phyloP scores from a whole-genome alignment of 2,329 filamentous ascomycete genomes.

The Kalaharituber pfeilii region DNA sequence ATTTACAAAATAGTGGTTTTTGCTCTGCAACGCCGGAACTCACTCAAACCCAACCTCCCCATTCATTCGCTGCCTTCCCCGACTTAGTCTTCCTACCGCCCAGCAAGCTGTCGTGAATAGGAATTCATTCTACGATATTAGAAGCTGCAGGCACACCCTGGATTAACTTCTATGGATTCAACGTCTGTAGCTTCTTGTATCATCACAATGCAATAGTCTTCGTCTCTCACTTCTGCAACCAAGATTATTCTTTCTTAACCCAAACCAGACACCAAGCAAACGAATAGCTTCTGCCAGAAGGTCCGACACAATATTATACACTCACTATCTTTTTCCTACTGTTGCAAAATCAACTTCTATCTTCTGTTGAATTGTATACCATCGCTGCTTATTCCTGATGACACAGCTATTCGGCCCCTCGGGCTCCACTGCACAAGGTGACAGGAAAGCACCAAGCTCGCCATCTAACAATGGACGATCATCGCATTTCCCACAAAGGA shows the following conservation, averaged over 20 bases:
- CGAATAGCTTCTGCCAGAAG: background rate
- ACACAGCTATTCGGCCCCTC: constrained; percentile 20
- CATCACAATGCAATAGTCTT: background rate
- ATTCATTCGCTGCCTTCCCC: background rate
- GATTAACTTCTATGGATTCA: background rate
- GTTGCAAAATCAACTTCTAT: background rate
- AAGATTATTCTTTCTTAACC: background rate
- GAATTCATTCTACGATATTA: background rate
- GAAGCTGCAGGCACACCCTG: background rate
- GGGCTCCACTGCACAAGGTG: constrained; percentile 10
- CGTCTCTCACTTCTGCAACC: background rate
- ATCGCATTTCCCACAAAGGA: constrained; percentile 45
- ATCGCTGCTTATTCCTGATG: constrained; percentile 14
- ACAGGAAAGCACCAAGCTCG: constrained; percentile 13
- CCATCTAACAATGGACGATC: constrained; percentile 11
- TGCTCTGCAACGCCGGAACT: too few species aligned
- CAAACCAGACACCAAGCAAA: background rate
- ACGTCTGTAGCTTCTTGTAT: background rate
- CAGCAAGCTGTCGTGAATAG: background rate
- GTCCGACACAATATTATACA: background rate
- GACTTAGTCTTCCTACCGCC: background rate
- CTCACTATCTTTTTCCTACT: background rate
- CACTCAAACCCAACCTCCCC: background rate
- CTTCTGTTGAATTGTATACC: background rate
- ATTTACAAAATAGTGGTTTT: too few species aligned